Evolutionary conservation across 1,139 yeast genomes (phyloP).

Genomic region (Nematodospora anomalae): DNA sequence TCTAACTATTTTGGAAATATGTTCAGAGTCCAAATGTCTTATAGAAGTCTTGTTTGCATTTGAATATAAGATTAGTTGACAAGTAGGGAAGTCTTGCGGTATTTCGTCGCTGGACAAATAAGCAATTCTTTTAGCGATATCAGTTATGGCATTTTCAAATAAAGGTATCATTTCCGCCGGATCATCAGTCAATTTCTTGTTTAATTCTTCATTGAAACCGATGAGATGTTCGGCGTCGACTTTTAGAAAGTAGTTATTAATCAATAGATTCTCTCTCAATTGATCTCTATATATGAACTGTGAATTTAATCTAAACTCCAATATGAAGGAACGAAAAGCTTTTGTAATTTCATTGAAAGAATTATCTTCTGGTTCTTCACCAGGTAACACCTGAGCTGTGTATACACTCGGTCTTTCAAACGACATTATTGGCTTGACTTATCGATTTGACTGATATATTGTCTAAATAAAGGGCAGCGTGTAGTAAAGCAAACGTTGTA

Average conservation of each 20-base stretch:
- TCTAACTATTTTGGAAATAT: slow-evolving; percentile 85
- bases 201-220: slow-evolving; percentile 84
- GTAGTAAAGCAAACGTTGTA: not conserved
- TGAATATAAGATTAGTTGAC: slow-evolving; percentile 79
- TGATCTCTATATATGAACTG: slow-evolving; percentile 91
- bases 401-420: slow-evolving; percentile 81
- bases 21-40: slow-evolving; percentile 81
- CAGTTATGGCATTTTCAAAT: slow-evolving; percentile 87
- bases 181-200: slow-evolving; percentile 78
- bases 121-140: slow-evolving; percentile 81
- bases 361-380: slow-evolving; percentile 67
- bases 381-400: slow-evolving; percentile 85
- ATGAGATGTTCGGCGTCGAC: slow-evolving; percentile 86
- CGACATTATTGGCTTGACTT: slow-evolving; percentile 55
- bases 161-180: slow-evolving; percentile 89
- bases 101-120: slow-evolving; percentile 56
- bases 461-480: not conserved
- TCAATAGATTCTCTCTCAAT: slow-evolving; percentile 79
- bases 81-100: slow-evolving; percentile 65
- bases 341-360: slow-evolving; percentile 74
- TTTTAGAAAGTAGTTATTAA: slow-evolving; percentile 68
- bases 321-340: slow-evolving; percentile 77
- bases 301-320: slow-evolving; percentile 82
- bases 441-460: too few species aligned
- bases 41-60: slow-evolving; percentile 73